phyloP scores from a whole-genome alignment of 768 basidiomycete species.

The Pleurotus ostreatus region DNA sequence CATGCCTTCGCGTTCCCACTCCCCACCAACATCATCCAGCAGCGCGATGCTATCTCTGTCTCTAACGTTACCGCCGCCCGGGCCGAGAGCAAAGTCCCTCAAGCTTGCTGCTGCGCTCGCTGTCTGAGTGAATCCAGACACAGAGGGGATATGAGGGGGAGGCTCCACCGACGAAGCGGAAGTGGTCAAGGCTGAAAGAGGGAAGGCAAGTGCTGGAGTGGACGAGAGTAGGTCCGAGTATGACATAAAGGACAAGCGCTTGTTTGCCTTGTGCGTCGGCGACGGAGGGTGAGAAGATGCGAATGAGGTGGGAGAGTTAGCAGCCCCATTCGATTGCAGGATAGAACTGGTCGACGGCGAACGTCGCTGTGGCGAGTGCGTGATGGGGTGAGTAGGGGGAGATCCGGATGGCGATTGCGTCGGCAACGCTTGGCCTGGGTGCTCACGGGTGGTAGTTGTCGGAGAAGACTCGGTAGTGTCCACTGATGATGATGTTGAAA shows the following conservation, averaged over 20 bases:
- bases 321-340: conserved; percentile 15
- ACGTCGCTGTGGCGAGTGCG: conserved; percentile 15
- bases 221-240: conserved; percentile 82
- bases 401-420: conserved; percentile 13
- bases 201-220: conserved; percentile 66
- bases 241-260: conserved; percentile 85
- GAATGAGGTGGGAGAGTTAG: conserved; percentile 18
- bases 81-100: conserved; percentile 2
- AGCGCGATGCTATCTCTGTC: conserved; percentile 37
- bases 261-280: conserved; percentile 43
- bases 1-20: conserved; percentile 85
- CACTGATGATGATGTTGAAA: conserved; percentile 25
- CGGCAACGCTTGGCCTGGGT: conserved; percentile 19
- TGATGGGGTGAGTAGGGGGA: conserved; percentile 9
- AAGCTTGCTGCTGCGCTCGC: neutral
- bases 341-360: conserved; percentile 3
- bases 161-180: conserved; percentile 52
- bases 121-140: conserved; percentile 38
- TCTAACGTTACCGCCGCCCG: conserved; percentile 15
- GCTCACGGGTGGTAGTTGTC: conserved; percentile 18
- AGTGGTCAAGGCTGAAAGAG: conserved; percentile 71
- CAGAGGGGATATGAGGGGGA: conserved; percentile 71
- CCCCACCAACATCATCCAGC: conserved; percentile 69
- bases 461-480: conserved; percentile 8
- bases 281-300: conserved; percentile 34